These are phyloP conservation scores for Hericium coralloides DNA, from an alignment of 768 basidiomycete genomes.

Conservation along the genomic window DNA sequence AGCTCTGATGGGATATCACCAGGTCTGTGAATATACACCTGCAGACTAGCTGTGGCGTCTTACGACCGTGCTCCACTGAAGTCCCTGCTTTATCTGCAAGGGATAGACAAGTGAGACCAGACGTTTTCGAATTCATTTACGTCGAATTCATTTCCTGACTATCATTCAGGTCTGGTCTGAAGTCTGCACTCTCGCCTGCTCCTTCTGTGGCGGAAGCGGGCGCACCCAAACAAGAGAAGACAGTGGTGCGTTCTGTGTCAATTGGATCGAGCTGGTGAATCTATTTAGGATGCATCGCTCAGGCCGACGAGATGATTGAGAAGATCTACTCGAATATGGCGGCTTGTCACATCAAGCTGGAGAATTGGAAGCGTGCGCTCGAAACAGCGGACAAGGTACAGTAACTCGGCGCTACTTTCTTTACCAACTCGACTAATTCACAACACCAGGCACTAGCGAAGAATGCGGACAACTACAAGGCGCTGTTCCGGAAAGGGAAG, in stretches of 20 bases:
- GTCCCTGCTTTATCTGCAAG: conserved; percentile 66
- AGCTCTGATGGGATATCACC: conserved; percentile 40
- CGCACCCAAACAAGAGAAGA: conserved; percentile 41
- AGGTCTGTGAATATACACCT: conserved; percentile 33
- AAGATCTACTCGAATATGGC: conserved; percentile 84
- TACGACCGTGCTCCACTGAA: conserved; percentile 4
- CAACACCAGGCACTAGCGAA: conserved; percentile 56
- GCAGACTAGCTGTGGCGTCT: conserved; percentile 5
- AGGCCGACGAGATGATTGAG: conserved; percentile 71
- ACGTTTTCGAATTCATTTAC: background rate
- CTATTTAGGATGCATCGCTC: background rate
- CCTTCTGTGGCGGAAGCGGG: conserved; percentile 12
- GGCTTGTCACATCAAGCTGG: conserved; percentile 72
- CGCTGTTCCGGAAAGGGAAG: conserved; percentile 74
- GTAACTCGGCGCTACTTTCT: background rate
- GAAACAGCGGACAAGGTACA: conserved; percentile 76
- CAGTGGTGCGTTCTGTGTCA: conserved; percentile 40
- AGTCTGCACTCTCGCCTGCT: background rate
- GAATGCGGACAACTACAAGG: conserved; percentile 72
- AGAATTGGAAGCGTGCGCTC: conserved; percentile 69
- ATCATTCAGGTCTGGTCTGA: conserved; percentile 4
- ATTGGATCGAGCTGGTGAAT: background rate
- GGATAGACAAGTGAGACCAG: conserved; percentile 62
- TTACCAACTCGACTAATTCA: background rate
- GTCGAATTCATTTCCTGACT: background rate